A percentile compares a stretch with the other conserved stretches of the same genome.
Conservation (phyloP, 768 basidiomycete genomes). For the Leucogyrophana mollusca region DNA sequence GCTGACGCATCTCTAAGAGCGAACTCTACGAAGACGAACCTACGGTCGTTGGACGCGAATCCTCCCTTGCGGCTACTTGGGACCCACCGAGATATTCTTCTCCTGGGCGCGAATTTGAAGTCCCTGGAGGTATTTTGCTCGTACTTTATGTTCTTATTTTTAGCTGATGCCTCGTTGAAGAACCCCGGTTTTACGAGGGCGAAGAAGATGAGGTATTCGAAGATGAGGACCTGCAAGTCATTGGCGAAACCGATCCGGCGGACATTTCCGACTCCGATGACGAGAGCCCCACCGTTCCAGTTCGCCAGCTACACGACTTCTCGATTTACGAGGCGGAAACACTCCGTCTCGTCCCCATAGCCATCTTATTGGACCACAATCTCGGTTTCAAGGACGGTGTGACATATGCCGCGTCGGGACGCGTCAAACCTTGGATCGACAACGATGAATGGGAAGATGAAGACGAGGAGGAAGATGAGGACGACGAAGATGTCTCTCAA, state of each 20-base stretch:
- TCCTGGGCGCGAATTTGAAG: too few species aligned
- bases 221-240: conserved; percentile 38
- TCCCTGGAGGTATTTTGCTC: too few species aligned
- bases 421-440: conserved; percentile 37
- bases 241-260: conserved; percentile 38
- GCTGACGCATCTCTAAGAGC: too few species aligned
- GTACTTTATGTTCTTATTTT: too few species aligned
- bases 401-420: conserved; percentile 36
- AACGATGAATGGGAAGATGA: conserved; percentile 27
- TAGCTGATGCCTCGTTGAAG: too few species aligned
- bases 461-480: conserved; percentile 20
- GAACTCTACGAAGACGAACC: too few species aligned
- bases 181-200: conserved; percentile 16
- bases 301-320: conserved; percentile 57
- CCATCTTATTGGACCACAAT: conserved; percentile 31
- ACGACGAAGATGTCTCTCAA: conserved; percentile 1
- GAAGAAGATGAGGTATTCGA: conserved; percentile 36
- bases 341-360: conserved; percentile 38
- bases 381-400: conserved; percentile 4
- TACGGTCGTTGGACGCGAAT: too few species aligned
- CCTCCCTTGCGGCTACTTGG: too few species aligned
- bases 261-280: conserved; percentile 23
- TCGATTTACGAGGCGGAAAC: conserved; percentile 44
- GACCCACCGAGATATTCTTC: too few species aligned
- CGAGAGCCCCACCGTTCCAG: conserved; percentile 44